phyloP scores from a whole-genome alignment of 352 stramenopile species.

The Globisporangium iwayamae region DNA sequence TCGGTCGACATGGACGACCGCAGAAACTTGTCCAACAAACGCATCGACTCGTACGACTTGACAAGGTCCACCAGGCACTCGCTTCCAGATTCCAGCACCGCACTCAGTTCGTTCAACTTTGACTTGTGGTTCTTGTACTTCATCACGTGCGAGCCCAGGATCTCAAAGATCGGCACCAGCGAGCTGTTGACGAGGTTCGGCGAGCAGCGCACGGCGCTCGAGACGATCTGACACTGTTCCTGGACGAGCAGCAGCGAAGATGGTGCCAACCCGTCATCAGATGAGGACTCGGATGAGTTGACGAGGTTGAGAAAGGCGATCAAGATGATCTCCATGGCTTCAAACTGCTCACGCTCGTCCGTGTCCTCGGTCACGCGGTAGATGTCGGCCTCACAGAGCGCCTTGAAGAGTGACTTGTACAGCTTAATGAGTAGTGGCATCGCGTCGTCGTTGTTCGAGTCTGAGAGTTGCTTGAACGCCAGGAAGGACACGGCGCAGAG shows the following conservation, averaged over 20 bases:
- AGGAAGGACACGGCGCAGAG: constrained; percentile 58
- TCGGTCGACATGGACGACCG: constrained; percentile 26
- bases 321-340: constrained; percentile 75
- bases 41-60: constrained; percentile 81
- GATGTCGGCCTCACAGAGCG: constrained; percentile 62
- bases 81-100: constrained; percentile 20
- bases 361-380: constrained; percentile 87
- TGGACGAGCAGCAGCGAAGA: constrained; percentile 9
- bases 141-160: constrained; percentile 35
- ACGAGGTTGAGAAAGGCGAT: constrained; percentile 38
- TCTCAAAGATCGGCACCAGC: constrained; percentile 53
- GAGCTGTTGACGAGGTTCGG: constrained; percentile 75
- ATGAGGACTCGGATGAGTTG: constrained; percentile 3
- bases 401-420: constrained; percentile 62
- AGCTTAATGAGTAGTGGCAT: constrained; percentile 41
- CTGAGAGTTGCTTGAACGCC: constrained; percentile 27
- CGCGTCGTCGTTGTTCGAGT: constrained; percentile 1
- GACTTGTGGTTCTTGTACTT: constrained; percentile 8
- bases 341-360: constrained; percentile 72
- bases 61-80: constrained; percentile 54
- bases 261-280: background rate
- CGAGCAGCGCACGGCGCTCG: constrained; percentile 62
- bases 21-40: constrained; percentile 67
- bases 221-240: constrained; percentile 46
- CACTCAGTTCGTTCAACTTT: background rate